Percentiles rank a stretch among this genome's conserved stretches.
These are phyloP conservation scores for Globisporangium paroecandrum DNA, from an alignment of 352 stramenopile genomes.

Conservation along the genomic window DNA sequence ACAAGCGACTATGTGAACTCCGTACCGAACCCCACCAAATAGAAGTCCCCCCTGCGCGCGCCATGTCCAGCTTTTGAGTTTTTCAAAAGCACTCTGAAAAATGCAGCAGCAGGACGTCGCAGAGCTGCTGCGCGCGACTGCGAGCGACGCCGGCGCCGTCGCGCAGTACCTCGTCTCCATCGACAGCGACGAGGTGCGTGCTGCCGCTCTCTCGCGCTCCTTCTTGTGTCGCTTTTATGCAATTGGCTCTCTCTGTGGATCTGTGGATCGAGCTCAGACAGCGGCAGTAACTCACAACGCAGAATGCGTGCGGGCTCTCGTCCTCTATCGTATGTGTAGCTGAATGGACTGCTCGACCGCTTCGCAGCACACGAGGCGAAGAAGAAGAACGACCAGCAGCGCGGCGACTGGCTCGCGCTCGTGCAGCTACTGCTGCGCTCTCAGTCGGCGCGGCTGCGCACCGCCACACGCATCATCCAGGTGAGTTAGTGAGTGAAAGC, in stretches of 20 bases:
- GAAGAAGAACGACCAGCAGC: slow-evolving; percentile 39
- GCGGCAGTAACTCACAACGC: neutral
- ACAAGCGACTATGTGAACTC: no score
- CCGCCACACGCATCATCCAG: slow-evolving; percentile 55
- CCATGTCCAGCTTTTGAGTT: neutral
- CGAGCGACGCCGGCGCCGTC: slow-evolving; percentile 56
- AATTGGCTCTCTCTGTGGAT: neutral
- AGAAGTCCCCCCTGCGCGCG: neutral
- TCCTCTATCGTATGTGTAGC: slow-evolving; percentile 14
- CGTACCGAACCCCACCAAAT: neutral
- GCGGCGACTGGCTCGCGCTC: slow-evolving; percentile 61
- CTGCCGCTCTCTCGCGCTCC: no score
- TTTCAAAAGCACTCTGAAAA: neutral
- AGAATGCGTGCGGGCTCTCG: neutral
- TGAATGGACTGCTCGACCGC: slow-evolving; percentile 56
- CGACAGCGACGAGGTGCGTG: slow-evolving; percentile 51
- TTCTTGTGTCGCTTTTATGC: neutral
- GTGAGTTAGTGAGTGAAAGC: slow-evolving; percentile 18
- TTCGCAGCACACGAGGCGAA: slow-evolving; percentile 41
- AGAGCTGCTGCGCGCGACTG: slow-evolving; percentile 61
- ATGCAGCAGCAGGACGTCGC: slow-evolving; percentile 30
- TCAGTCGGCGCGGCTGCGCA: slow-evolving; percentile 44
- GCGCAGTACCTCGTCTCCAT: slow-evolving; percentile 57
- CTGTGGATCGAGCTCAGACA: neutral
- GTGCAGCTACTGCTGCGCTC: slow-evolving; percentile 60